Percentiles rank a stretch among this genome's conserved stretches.
phyloP scores from a whole-genome alignment of 306 rosid species.

The Dalbergia cochinchinensis region DNA sequence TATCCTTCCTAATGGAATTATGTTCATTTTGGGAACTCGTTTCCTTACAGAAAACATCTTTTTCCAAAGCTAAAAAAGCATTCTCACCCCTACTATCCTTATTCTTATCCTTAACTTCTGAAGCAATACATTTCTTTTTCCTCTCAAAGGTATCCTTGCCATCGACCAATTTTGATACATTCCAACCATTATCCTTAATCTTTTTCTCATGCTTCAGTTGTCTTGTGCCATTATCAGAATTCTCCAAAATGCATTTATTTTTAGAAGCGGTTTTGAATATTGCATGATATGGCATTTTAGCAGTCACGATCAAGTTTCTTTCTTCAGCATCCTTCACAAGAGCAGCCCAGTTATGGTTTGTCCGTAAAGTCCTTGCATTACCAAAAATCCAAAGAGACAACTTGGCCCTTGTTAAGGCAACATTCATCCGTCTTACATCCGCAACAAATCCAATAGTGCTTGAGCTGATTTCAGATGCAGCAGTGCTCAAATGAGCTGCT shows the following conservation, averaged over 20 bases:
- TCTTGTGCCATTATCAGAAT: slow-evolving; percentile 45
- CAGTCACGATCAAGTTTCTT: slow-evolving; percentile 69
- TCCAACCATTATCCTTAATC: slow-evolving; percentile 49
- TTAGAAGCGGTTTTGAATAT: slow-evolving; percentile 57
- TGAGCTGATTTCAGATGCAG: slow-evolving; percentile 58
- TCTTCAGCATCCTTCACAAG: slow-evolving; percentile 83
- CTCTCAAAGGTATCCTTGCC: slow-evolving; percentile 51
- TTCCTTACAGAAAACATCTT: slow-evolving; percentile 41
- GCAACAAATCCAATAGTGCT: slow-evolving; percentile 94
- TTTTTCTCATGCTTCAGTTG: slow-evolving; percentile 51
- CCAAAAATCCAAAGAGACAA: slow-evolving; percentile 94
- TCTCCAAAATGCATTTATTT: slow-evolving; percentile 45
- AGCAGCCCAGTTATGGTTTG: slow-evolving; percentile 85
- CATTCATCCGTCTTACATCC: slow-evolving; percentile 98
- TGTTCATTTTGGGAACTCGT: slow-evolving; percentile 48
- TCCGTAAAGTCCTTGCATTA: slow-evolving; percentile 86
- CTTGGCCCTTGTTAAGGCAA: slow-evolving; percentile 95
- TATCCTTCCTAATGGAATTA: slow-evolving; percentile 43
- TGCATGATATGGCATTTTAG: slow-evolving; percentile 71
- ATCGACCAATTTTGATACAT: slow-evolving; percentile 42
- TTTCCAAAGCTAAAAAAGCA: slow-evolving; percentile 43
- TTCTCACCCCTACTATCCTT: slow-evolving; percentile 47
- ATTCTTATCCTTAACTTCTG: slow-evolving; percentile 49
- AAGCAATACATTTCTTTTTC: slow-evolving; percentile 47
- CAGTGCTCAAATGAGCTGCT: slow-evolving; percentile 62